Base-by-base conservation (phyloP, 108 stramenopile genomes). In the Cyclotella kingstonii region DNA sequence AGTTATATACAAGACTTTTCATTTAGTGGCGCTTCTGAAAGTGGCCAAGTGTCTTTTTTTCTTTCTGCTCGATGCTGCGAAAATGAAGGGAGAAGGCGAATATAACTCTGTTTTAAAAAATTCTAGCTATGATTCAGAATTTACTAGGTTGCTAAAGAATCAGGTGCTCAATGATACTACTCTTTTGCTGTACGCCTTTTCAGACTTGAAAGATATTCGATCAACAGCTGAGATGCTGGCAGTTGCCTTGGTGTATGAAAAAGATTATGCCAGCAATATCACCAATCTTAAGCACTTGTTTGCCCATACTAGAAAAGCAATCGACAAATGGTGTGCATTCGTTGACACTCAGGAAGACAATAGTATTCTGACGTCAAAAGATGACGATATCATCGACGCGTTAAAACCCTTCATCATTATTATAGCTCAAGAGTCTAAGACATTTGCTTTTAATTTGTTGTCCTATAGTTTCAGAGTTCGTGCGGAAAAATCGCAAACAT, bases 241-340 rank as follows among this genome's bases (percentile, higher is more conserved):
- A 7, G 15, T 46, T 51, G 68, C 43, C n/a, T 49, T 70, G 11
- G 44, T 44, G 8, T 54, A 61, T 22, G 41, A 70, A 25, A 8
- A 21, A 54, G n/a, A 41, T 26, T 70, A 61, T 52, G 23, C 61
- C 17, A 8, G 3, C 0, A 52, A 70, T 4, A 53, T 40, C 17
- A 1, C 45, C 21, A 70, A 70, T n/a, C 26, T 70, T 27, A 70
- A 70, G 45, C 34, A 60, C 6, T 39, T 70, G 5, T 70, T 60
- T 19, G 9, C 12, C n/a, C 38, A 25, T 36, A 46, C 52, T 6
- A 59, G 51, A 10, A 42, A 68, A 59, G 43, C 43, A 25, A 28
- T 70, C 21, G 34, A 15, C 21, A 54, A 36, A 19, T 39, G 2
- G n/a, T 30, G 22, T 56, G 0, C 38, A 25, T 31, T 34, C 9